phyloP scores from a whole-genome alignment of 2,329 filamentous ascomycete species.

The Monilinia aucupariae region DNA sequence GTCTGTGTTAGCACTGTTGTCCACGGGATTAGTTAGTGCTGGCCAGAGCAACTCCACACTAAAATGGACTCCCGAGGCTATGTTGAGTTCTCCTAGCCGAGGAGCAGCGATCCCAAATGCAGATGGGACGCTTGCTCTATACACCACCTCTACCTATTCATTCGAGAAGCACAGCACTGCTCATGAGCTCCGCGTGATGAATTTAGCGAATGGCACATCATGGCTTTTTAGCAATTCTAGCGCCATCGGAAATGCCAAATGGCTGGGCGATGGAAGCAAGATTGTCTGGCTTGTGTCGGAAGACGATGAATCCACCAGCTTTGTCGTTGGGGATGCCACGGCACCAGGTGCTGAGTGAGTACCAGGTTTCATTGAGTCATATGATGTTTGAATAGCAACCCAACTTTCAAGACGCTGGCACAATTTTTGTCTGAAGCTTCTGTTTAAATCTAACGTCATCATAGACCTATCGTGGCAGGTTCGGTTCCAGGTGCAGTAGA shows the following conservation, averaged over 20 bases:
- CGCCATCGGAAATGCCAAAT: conserved; percentile 24
- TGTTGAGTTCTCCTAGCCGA: conserved; percentile 68
- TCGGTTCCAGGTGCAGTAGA: conserved; percentile 26
- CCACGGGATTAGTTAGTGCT: conserved; percentile 15
- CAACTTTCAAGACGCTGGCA: no score
- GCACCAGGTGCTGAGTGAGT: conserved; percentile 25
- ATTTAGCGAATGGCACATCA: conserved; percentile 44
- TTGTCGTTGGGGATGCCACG: conserved; percentile 26
- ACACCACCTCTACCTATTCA: conserved; percentile 69
- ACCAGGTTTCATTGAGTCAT: not conserved
- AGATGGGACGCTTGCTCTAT: conserved; percentile 59
- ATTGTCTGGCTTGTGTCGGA: conserved; percentile 27
- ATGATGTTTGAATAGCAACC: not conserved
- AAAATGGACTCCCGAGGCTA: conserved; percentile 64
- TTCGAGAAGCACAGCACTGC: conserved; percentile 65
- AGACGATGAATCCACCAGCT: conserved; percentile 28
- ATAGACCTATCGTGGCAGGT: conserved; percentile 23
- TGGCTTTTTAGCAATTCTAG: conserved; percentile 28
- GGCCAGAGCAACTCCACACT: conserved; percentile 16
- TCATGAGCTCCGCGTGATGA: conserved; percentile 50
- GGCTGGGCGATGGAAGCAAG: conserved; percentile 26
- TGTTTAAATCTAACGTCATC: conserved; percentile 12
- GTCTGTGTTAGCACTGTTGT: conserved; percentile 5
- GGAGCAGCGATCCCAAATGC: conserved; percentile 62
- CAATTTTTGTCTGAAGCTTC: not conserved